Evolutionary conservation across 345 rosid species (phyloP).

Genomic region (Dimocarpus longan): DNA sequence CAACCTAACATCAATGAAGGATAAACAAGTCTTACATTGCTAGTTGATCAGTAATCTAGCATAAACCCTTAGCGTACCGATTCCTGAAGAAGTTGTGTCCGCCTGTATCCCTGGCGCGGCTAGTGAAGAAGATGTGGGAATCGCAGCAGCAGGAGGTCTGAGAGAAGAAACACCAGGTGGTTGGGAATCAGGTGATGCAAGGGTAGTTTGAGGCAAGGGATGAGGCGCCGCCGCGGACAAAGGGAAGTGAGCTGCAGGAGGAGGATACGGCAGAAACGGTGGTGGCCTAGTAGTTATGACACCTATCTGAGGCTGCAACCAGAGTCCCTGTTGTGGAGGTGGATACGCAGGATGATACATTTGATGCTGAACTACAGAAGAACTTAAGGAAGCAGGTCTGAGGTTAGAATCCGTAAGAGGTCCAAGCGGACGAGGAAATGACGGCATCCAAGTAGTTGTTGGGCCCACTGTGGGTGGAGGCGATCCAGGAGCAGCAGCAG

Average conservation of each 20-base stretch:
- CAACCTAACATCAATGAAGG: constrained; percentile 38
- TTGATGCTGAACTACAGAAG: constrained; percentile 53
- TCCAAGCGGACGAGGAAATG: constrained; percentile 47
- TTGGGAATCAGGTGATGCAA: constrained; percentile 58
- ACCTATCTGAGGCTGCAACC: constrained; percentile 79
- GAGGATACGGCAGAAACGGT: constrained; percentile 59
- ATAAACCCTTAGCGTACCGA: constrained; percentile 82
- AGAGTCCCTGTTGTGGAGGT: constrained; percentile 61
- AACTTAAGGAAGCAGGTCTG: constrained; percentile 44
- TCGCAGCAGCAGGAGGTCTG: constrained; percentile 47
- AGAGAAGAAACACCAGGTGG: constrained; percentile 57
- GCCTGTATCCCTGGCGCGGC: constrained; percentile 43
- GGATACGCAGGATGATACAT: constrained; percentile 54
- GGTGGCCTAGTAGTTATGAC: constrained; percentile 56
- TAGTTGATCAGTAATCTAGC: constrained; percentile 64
- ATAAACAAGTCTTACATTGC: constrained; percentile 61
- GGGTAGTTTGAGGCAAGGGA: constrained; percentile 43
- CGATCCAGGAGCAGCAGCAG: constrained; percentile 10
- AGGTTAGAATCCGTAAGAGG: constrained; percentile 48
- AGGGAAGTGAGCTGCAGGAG: constrained; percentile 60
- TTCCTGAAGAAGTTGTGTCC: constrained; percentile 64
- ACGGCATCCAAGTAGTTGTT: constrained; percentile 39
- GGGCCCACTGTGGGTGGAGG: constrained; percentile 36
- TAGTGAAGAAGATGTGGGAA: constrained; percentile 39
- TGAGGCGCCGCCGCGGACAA: constrained; percentile 34